Evolutionary conservation across 2,329 filamentous ascomycete genomes (phyloP), one percentile per base, ranked within the genome.

Genomic region (Lachnum nothofagi): DNA sequence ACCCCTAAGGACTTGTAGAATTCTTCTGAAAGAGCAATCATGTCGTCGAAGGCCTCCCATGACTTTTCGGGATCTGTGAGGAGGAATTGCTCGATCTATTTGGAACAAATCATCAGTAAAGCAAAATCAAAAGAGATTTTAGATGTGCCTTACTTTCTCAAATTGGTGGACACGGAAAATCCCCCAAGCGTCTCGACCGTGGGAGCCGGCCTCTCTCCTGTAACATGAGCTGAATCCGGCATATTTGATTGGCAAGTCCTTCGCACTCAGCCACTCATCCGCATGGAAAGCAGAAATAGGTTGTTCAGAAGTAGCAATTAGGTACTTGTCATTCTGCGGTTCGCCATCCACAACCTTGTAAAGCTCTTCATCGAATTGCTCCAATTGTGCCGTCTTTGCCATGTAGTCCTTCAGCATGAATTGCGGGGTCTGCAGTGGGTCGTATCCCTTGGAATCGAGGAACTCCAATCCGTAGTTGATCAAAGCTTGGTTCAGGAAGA

Each of bases 101-200:
- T 68, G 64, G 23, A 44, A n/a, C n/a, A 74, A 41, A 39, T 72
- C 49, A 14, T 10, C 2, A 23, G 35, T 29, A 53, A 14, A 17
- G 12, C n/a, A 44, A 56, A 37, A 63, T 52, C 45, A 27, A 38
- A n/a, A 38, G 5, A n/a, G 22, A 22, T 14, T 16, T n/a, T n/a
- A 25, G 41, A 17, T 23, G 17, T 23, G 9, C 44, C 62, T 55
- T 55, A 82, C 84, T 79, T 94, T 96, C 69, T 97, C 91, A 64
- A 97, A 98, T 68, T 98, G 91, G 68, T 98, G 93, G 23, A 97
- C 91, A 57, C 93, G 85, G 79, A 96, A 98, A 54, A 97, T 89
- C 48, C 93, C 93, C 93, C 93, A 98, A 1, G 91, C 91, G 67
- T 98, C 90, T 66, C 89, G 86, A 24, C 90, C 86, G 65, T 93